Base-by-base conservation (phyloP, 345 rosid species). In the Physaria fendleri region DNA sequence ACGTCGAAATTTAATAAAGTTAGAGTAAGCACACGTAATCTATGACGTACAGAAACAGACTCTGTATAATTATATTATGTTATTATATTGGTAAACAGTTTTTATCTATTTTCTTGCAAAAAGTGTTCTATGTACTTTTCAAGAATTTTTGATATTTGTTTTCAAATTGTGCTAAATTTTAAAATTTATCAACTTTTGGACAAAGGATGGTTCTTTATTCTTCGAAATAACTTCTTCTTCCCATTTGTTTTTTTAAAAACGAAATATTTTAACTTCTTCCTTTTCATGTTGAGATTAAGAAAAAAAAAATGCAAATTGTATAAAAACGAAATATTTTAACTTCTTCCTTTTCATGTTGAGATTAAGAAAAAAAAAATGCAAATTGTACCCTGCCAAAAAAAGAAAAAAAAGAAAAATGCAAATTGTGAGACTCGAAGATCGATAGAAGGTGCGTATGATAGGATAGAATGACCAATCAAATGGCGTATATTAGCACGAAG, bases 401-500 rank as follows among this genome's bases (percentile, higher is more conserved):
- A n/a, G n/a, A n/a, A n/a, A n/a, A n/a, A n/a, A n/a, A n/a, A n/a
- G n/a, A n/a, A n/a, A n/a, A n/a, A n/a, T n/a, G n/a, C n/a, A n/a
- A n/a, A n/a, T n/a, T n/a, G 56, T 56, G 43, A 51, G 32, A 47
- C 43, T 62, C 64, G 73, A 59, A 63, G 52, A 62, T 53, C 16
- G 38, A 34, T 38, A 27, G 50, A 46, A 25, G 51, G 65, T 30
- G 59, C 45, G 59, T 73, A 50, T 60, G 37, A 40, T 64, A 64
- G 18, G 15, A 29, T 32, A 59, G 58, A 67, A 71, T 72, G 81
- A n/a, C n/a, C n/a, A n/a, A n/a, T 71, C 61, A 54, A 55, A 59
- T 15, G 71, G 88, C 72, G 84, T 74, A 81, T 74, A 64, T 63
- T 73, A 81, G 85, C 79, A 78, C 68, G 73, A 63, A 79, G 69